Base-by-base conservation (phyloP, 2,329 filamentous ascomycete genomes). In the Dothiorella sarmentorum region DNA sequence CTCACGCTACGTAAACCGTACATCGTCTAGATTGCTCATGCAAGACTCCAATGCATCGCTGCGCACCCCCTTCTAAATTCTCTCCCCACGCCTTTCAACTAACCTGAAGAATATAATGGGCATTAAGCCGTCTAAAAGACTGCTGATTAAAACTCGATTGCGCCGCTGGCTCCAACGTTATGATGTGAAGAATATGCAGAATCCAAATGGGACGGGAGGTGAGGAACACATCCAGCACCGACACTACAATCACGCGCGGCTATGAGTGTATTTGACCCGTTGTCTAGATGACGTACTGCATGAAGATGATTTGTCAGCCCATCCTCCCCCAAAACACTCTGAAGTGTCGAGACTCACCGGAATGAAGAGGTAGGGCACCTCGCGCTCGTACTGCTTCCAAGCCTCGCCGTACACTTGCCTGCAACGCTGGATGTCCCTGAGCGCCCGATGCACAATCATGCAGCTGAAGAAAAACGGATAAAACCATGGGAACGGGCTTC, bases 401-500 rank as follows among this genome's bases (percentile, higher is more conserved):
- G 88, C 85, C 63, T 90, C 86, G 20, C 90, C 90, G 73, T 95
- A 95, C 79, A 90, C 91, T 66, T 79, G 79, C 58, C 83, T 81
- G 75, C 90, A 95, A 63, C 86, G 81, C 71, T 88, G 80, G 61
- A 92, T 89, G 69, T 95, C 90, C 61, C 90, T 81, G 63, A 78
- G 78, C 4, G 89, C 87, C 60, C 90, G 87, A 73, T 95, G 90
- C 9, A 85, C 79, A 68, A 94, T 93, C 89, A 93, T 93, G 65
- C 76, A 75, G 17, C 80, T 78, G 71, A 95, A 95, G 78, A 95
- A 95, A 33, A 89, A 73, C 0, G 89, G 88, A 71, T 95, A 93
- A 75, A 95, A 94, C 89, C 90, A 95, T 1, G 90, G 90, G 75
- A 93, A 92, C 0, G 90, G 89, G 69, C 86, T 90, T 33, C 79